Evolutionary conservation across 2,329 filamentous ascomycete species (phyloP).

Genomic region (Trichoderma sp.): DNA sequence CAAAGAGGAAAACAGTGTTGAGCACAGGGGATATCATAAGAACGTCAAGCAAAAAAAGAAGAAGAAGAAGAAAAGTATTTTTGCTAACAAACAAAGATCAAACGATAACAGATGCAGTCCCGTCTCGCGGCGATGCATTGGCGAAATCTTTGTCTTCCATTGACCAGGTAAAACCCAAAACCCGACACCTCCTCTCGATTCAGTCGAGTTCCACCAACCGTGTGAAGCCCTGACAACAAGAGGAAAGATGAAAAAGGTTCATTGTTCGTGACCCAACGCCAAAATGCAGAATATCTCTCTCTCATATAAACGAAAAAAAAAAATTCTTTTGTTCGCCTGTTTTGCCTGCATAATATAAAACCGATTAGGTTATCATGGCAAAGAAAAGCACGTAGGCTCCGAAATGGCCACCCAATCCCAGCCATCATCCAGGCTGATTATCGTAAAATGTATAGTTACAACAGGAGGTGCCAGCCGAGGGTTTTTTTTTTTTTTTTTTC

Average conservation of each 20-base stretch:
- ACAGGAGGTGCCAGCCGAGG: neutral
- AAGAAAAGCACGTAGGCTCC: neutral
- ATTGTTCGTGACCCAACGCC: slow-evolving; percentile 17
- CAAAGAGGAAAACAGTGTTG: neutral
- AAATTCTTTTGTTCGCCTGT: neutral
- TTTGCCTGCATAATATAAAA: neutral
- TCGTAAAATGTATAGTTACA: neutral
- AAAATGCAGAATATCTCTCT: slow-evolving; percentile 5
- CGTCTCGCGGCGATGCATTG: slow-evolving; percentile 6
- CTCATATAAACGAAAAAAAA: neutral
- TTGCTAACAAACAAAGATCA: neutral
- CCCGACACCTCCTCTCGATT: neutral
- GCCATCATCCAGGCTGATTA: neutral
- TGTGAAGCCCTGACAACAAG: neutral
- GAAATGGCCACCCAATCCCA: neutral
- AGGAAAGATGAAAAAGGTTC: neutral
- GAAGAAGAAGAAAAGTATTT: neutral
- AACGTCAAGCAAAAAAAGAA: neutral
- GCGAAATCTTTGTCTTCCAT: neutral
- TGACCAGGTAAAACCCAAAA: neutral
- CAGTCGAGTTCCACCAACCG: neutral
- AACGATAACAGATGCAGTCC: neutral
- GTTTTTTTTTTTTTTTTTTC: too few relatives aligned
- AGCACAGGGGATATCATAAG: slow-evolving; percentile 16
- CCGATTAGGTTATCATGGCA: neutral